A percentile compares a stretch with the other conserved stretches of the same genome.
Conservation (phyloP, 2,329 filamentous ascomycete genomes). For the Fusarium sp. region DNA sequence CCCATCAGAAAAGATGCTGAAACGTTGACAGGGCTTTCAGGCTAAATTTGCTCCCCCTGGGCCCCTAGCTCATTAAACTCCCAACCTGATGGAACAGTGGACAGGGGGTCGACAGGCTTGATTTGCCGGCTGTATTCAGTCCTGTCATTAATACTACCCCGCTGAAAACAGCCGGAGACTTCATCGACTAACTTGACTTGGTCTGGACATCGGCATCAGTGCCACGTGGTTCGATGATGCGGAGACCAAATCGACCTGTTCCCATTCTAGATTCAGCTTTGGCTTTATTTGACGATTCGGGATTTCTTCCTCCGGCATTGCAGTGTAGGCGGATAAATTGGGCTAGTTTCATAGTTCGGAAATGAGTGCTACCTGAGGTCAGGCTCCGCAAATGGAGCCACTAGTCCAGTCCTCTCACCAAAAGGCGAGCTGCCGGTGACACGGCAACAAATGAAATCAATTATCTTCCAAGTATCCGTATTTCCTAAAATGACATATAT, state of each 20-base stretch:
- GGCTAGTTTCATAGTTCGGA: slow-evolving; percentile 12
- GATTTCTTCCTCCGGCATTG: slow-evolving; percentile 23
- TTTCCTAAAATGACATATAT: neutral
- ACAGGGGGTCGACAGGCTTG: neutral
- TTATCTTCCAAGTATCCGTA: no score
- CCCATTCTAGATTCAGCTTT: neutral
- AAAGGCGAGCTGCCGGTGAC: no score
- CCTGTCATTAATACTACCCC: neutral
- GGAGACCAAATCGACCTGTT: neutral
- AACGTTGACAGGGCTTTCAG: slow-evolving; percentile 7
- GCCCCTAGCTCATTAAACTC: slow-evolving; percentile 2
- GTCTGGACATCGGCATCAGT: neutral
- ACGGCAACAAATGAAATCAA: no score
- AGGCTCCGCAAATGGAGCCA: neutral
- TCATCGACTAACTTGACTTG: neutral
- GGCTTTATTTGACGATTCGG: slow-evolving; percentile 13
- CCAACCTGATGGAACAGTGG: neutral
- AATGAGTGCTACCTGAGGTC: neutral
- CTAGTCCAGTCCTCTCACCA: neutral
- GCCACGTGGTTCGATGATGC: slow-evolving; percentile 28
- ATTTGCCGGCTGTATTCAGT: slow-evolving; percentile 6
- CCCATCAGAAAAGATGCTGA: slow-evolving; percentile 5
- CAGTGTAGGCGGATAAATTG: slow-evolving; percentile 16
- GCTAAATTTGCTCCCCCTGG: slow-evolving; percentile 16
- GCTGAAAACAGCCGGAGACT: slow-evolving; percentile 7